Base-by-base conservation (phyloP, 257 asterid species). In the Gynochthodes officinalis region DNA sequence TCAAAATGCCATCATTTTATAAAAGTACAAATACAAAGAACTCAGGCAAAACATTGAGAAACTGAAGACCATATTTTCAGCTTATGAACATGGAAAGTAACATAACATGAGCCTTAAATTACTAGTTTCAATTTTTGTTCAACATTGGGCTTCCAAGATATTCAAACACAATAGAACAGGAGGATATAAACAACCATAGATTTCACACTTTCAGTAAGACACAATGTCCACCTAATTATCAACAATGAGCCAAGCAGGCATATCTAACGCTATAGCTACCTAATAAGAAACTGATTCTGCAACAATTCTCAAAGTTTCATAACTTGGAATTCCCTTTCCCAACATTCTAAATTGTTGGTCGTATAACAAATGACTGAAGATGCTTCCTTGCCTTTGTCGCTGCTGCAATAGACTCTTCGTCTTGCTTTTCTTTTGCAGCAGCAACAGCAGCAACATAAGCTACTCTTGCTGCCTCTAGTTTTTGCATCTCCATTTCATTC, bases 381-480 rank as follows among this genome's bases (percentile, higher is more conserved):
- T 76, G 87, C 63, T 76, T 75, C 80, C 98, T 91, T 66, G 96
- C 96, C 73, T 42, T 75, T 48, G 91, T 90, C 53, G 97, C 98
- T 53, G 87, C 96, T 25, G 90, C 86, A 68, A 91, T 43, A 50
- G 98, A 91, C 82, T 80, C 87, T 67, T 89, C 91, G 9, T 91
- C 96, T 80, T 77, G 91, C 70, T 79, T 87, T 78, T 84, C 91
- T 82, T 87, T 94, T 59, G 94, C 93, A 73, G 86, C 84, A 3
- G 89, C 85, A 81, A 94, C 85, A 52, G 97, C 95, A 58, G 80
- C 76, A 63, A 79, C 69, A 76, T 94, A 94, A 21, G 96, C 91
- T 82, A 82, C 96, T 76, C 89, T 82, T 70, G 98, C 96, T 48
- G 80, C 86, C 84, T 93, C 96, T 79, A 93, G 27, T 66, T 82